phyloP scores from a whole-genome alignment of 2,329 filamentous ascomycete species.

The Endoconidiophora laricicola region DNA sequence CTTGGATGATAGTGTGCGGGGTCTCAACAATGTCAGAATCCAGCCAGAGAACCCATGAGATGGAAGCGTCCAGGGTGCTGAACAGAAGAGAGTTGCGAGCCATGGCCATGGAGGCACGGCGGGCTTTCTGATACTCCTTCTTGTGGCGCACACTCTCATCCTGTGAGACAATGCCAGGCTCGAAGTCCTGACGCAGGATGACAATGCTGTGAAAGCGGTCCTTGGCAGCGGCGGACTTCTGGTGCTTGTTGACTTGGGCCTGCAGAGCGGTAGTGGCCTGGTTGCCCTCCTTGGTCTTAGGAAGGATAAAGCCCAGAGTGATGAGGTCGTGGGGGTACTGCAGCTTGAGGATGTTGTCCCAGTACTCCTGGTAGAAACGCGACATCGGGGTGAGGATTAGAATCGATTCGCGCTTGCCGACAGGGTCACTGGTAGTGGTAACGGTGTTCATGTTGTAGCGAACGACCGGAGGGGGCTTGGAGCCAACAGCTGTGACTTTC shows the following conservation, averaged over 20 bases:
- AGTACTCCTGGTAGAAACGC: conserved; percentile 86
- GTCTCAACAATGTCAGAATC: conserved; percentile 87
- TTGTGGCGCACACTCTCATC: conserved; percentile 82
- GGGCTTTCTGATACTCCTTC: conserved; percentile 71
- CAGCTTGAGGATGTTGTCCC: conserved; percentile 77
- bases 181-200: conserved; percentile 89
- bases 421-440: conserved; percentile 60
- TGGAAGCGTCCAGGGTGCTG: conserved; percentile 78
- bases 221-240: conserved; percentile 57
- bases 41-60: conserved; percentile 93
- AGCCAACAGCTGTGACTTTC: conserved; percentile 29
- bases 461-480: conserved; percentile 62
- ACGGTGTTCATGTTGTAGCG: conserved; percentile 94
- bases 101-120: conserved; percentile 79
- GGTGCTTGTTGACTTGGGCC: conserved; percentile 68
- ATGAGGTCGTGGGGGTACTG: conserved; percentile 88
- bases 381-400: conserved; percentile 87
- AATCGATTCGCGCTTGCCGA: conserved; percentile 67
- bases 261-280: conserved; percentile 69
- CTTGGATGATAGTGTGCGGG: conserved; percentile 70
- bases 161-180: conserved; percentile 64
- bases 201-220: conserved; percentile 83
- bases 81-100: conserved; percentile 90
- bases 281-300: conserved; percentile 85
- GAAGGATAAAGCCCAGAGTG: conserved; percentile 87